A percentile compares a stretch with the other conserved stretches of the same genome.
Conservation (phyloP, 495 filamentous ascomycete species). For the Trichocladium antarcticum region DNA sequence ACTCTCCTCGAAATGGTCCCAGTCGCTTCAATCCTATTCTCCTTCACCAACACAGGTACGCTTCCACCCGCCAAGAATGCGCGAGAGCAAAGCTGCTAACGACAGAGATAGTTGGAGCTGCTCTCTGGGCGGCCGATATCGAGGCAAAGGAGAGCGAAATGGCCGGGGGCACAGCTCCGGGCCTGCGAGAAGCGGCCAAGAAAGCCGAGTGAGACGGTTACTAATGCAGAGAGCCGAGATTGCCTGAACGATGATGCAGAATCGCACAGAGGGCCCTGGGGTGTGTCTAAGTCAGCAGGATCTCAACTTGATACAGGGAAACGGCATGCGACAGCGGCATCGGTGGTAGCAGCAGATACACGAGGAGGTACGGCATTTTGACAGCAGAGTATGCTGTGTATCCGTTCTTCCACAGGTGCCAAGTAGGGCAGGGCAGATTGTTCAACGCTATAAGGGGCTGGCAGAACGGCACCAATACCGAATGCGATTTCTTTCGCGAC, state of each 20-base stretch:
- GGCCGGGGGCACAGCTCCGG: conserved; percentile 42
- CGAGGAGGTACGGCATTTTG: conserved; percentile 22
- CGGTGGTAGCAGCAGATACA: conserved; percentile 11
- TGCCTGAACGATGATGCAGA: conserved; percentile 13
- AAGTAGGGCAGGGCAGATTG: too few relatives aligned
- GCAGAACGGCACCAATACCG: background rate
- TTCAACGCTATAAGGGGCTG: too few relatives aligned
- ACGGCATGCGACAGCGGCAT: conserved; percentile 3
- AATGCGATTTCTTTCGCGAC: background rate
- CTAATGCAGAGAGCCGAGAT: conserved; percentile 20
- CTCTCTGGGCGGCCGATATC: conserved; percentile 87
- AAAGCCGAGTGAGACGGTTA: conserved; percentile 39
- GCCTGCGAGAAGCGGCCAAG: conserved; percentile 43
- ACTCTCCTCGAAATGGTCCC: conserved; percentile 78
- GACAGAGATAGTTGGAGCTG: conserved; percentile 54
- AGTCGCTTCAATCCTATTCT: conserved; percentile 67
- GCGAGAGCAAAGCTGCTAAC: conserved; percentile 12
- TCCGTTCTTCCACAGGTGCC: too few relatives aligned
- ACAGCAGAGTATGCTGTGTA: conserved; percentile 17
- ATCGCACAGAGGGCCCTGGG: background rate
- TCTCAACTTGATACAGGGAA: conserved; percentile 7
- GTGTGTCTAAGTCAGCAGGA: background rate
- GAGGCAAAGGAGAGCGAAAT: conserved; percentile 49
- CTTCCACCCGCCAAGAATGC: background rate
- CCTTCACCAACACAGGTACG: conserved; percentile 75